Base-by-base conservation (phyloP, 176 grass and related monocot species). In the Pharus latifolius region DNA sequence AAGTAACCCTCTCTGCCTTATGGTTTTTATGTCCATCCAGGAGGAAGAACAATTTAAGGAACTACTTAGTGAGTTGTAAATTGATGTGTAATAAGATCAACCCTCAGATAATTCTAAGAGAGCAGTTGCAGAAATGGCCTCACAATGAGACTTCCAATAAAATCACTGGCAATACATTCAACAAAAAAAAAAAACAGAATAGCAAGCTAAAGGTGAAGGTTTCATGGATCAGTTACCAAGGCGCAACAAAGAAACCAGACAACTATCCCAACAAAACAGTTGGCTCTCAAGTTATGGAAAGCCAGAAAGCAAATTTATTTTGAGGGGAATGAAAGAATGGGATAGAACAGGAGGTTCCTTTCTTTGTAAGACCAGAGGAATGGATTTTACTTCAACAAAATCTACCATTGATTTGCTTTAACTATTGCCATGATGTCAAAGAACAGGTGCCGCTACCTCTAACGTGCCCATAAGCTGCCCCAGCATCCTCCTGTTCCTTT, bases 401-500 rank as follows among this genome's bases (percentile, higher is more conserved):
- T 15, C 24, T 54, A 23, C 20, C 49, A 51, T 51, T 24, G 49
- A 3, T 51, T 51, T 51, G 49, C 49, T 51, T 51, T 3, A 20
- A 24, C 10, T 20, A 51, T 51, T 51, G 19, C 49, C 13, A 52
- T 1, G 3, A 52, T 1, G 3, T 52, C 10, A 24, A 61, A 18
- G 18, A n/a, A n/a, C n/a, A n/a, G n/a, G n/a, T n/a, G n/a, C 11
- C 14, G 64, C 54, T 86, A 99, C 95, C 95, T 91, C 82, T 67
- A 99, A 75, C 22, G 95, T 99, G 62, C 95, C 95, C 2, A 99
- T 69, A 38, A 99, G 90, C 57, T 99, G 91, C 35, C 95, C 95
- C n/a, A 99, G 75, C 95, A 99, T 94, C 66, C 90, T 87, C 35
- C 20, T 93, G 42, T 99, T 99, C 67, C 95, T 99, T 54, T 82